A percentile compares a stretch with the other conserved stretches of the same genome.
These are phyloP conservation scores for Phytophthora megakarya DNA, from an alignment of 352 stramenopile species.

Conservation along the genomic window DNA sequence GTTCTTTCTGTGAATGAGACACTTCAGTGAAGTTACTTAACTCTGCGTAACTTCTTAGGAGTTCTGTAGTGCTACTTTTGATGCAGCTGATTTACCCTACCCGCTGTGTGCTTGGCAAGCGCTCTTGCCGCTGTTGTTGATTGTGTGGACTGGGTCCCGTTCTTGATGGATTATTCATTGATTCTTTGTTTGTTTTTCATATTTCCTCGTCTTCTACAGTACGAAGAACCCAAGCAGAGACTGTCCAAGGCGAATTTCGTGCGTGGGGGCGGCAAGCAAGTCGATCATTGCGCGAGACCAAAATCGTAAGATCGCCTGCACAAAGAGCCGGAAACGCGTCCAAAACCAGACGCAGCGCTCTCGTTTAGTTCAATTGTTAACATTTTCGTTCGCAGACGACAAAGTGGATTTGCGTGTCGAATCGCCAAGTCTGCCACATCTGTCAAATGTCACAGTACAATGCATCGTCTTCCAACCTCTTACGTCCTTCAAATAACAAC, in stretches of 20 bases:
- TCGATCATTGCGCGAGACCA: conserved; percentile 22
- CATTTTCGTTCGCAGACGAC: conserved; percentile 19
- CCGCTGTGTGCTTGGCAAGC: too few relatives aligned
- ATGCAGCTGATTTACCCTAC: too few relatives aligned
- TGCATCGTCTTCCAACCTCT: too few relatives aligned
- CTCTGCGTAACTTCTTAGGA: too few relatives aligned
- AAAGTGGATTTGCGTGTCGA: conserved; percentile 17
- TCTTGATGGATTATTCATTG: too few relatives aligned
- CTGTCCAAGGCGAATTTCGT: conserved; percentile 24
- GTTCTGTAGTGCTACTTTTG: too few relatives aligned
- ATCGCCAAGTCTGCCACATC: conserved; percentile 11
- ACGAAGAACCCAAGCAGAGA: neutral
- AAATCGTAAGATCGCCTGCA: conserved; percentile 29
- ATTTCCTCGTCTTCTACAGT: neutral
- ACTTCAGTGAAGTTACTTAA: too few relatives aligned
- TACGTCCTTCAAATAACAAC: too few relatives aligned
- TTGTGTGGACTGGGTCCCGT: too few relatives aligned
- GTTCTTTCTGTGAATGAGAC: too few relatives aligned
- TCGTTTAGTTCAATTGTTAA: conserved; percentile 1
- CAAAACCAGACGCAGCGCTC: neutral
- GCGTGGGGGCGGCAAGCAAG: conserved; percentile 20
- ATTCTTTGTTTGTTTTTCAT: too few relatives aligned
- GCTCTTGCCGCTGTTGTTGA: too few relatives aligned
- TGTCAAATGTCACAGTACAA: neutral
- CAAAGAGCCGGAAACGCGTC: conserved; percentile 8